Base-by-base conservation (phyloP, 2,329 filamentous ascomycete genomes). In the Claviceps humidiphila region DNA sequence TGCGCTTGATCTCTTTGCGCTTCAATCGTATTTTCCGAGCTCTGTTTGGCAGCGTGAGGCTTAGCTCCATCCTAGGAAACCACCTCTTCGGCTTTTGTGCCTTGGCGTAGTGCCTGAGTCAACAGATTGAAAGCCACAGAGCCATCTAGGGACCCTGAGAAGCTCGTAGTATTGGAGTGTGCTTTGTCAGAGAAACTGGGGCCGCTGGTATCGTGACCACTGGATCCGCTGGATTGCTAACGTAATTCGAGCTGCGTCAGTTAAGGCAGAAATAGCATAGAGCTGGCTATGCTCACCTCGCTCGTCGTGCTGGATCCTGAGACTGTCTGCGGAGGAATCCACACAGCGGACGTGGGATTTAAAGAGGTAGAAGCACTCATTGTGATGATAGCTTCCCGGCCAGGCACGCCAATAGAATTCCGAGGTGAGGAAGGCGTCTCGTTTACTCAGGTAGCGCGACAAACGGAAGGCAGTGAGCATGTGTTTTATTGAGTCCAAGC, bases 51-150 rank as follows among this genome's bases (percentile, higher is more conserved):
- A 41, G 39, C 37, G 17, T 51, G 38, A 44, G 53, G 39, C 34
- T 47, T 53, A 37, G 51, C 34, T 55, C 30, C 53, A 13, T 55
- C 40, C 53, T 51, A 55, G 22, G 51, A 48, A 55, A 41, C 51
- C n/a, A 37, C 30, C 37, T 49, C 51, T 44, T 34, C 38, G 13
- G 17, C 41, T n/a, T 49, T 48, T 9, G 47, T 16, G 30, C 51
- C 44, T 14, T 49, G 44, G n/a, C 47, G 51, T 39, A 53, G 51
- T 22, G 48, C 49, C 17, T 53, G 44, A 3, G 54, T 39, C 16
- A 55, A 40, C 30, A 55, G 20, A 22, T 47, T 39, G 0, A 55
- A 45, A 39, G 54, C 45, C 24, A 42, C 41, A 5, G 34, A 40
- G 9, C 43, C 51, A 2, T 55, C 49, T 1, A 53, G 26, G 16